Evolutionary conservation across 371 early-diverging fungal genomes (phyloP).

Genomic region (Capillidium heterosporum): DNA sequence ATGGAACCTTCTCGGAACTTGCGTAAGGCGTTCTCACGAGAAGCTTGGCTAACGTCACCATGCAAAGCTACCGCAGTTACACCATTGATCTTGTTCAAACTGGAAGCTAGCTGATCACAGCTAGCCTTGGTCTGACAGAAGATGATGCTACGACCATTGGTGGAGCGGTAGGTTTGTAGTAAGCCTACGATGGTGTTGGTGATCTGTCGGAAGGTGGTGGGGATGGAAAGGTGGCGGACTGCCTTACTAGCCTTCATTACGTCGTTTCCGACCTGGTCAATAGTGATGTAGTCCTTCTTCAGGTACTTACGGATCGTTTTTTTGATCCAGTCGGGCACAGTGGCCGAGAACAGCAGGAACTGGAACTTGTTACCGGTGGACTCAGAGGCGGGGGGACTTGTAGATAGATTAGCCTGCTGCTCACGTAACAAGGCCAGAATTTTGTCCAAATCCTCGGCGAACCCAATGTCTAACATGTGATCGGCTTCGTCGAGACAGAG

Average conservation of each 20-base stretch:
- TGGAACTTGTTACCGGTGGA: slow-evolving; percentile 27
- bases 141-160: slow-evolving; percentile 66
- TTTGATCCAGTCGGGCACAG: slow-evolving; percentile 69
- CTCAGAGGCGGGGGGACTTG: slow-evolving; percentile 10
- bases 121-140: slow-evolving; percentile 85
- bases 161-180: slow-evolving; percentile 62
- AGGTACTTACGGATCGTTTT: slow-evolving; percentile 67
- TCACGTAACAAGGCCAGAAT: slow-evolving; percentile 51
- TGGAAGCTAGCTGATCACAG: slow-evolving; percentile 70
- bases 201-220: slow-evolving; percentile 55
- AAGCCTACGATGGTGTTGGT: slow-evolving; percentile 69
- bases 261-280: slow-evolving; percentile 59
- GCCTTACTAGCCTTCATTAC: slow-evolving; percentile 58
- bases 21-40: slow-evolving; percentile 70
- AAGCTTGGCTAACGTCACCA: slow-evolving; percentile 83
- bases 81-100: slow-evolving; percentile 53
- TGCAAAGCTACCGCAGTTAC: slow-evolving; percentile 63
- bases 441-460: slow-evolving; percentile 82
- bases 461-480: slow-evolving; percentile 91
- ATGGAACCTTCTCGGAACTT: slow-evolving; percentile 75
- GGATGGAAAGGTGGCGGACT: slow-evolving; percentile 64
- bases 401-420: slow-evolving; percentile 38
- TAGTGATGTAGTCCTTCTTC: slow-evolving; percentile 57
- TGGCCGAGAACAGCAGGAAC: slow-evolving; percentile 74
- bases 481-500: slow-evolving; percentile 93